These are phyloP conservation scores for Avena atlantica DNA, from an alignment of 176 grass and related monocot species.

Conservation along the genomic window DNA sequence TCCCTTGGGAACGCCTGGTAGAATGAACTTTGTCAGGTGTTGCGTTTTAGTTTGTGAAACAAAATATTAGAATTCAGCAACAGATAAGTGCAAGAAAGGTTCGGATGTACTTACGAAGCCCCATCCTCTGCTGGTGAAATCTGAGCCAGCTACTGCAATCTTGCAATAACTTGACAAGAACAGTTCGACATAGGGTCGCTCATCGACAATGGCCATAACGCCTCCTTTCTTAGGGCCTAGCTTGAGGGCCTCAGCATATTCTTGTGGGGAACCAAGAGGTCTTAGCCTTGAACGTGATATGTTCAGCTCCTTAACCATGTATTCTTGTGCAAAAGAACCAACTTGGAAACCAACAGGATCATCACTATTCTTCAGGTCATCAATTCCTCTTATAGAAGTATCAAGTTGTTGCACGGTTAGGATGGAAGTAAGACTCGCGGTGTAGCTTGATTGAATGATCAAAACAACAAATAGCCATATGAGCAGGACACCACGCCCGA, in stretches of 20 bases:
- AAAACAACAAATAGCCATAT: conserved; percentile 99
- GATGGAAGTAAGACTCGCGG: conserved; percentile 96
- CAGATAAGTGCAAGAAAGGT: conserved; percentile 23
- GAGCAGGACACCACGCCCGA: conserved; percentile 81
- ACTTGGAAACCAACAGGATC: conserved; percentile 89
- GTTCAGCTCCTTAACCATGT: conserved; percentile 85
- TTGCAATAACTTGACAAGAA: conserved; percentile 74
- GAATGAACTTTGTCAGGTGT: conserved; percentile 33
- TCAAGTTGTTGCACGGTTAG: conserved; percentile 92
- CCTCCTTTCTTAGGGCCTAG: conserved; percentile 77
- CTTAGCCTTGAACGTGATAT: conserved; percentile 71
- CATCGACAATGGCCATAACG: conserved; percentile 85
- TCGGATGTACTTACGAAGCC: conserved; percentile 84
- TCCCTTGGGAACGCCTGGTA: conserved; percentile 84
- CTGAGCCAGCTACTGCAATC: conserved; percentile 81
- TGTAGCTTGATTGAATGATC: conserved; percentile 97
- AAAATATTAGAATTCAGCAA: not conserved
- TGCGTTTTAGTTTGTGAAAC: conserved; percentile 2
- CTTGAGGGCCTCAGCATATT: conserved; percentile 69
- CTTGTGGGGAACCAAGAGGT: conserved; percentile 71
- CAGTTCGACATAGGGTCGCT: conserved; percentile 80
- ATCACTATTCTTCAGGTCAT: conserved; percentile 66
- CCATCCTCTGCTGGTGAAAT: conserved; percentile 92
- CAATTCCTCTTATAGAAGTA: conserved; percentile 79
- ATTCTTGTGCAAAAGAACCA: conserved; percentile 86